Conservation (phyloP, 2,329 filamentous ascomycete species). For the Talaromyces sp. region DNA sequence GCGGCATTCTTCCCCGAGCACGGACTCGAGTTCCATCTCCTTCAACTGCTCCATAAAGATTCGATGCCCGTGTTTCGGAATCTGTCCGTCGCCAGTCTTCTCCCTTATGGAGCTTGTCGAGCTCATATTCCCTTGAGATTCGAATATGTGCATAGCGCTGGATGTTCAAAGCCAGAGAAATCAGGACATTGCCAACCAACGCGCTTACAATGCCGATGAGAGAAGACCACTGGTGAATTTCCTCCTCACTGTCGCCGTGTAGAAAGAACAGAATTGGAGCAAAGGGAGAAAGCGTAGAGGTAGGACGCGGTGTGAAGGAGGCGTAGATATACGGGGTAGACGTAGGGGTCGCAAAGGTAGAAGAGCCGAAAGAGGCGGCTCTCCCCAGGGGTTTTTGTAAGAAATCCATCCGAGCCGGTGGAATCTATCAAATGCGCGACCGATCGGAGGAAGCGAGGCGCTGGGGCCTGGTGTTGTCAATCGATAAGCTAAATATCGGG, state of each 20-base stretch:
- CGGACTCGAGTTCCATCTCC: constrained; percentile 13
- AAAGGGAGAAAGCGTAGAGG: constrained; percentile 15
- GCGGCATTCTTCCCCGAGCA: constrained; percentile 12
- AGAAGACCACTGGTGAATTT: constrained; percentile 70
- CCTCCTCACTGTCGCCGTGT: constrained; percentile 24
- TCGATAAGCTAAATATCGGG: constrained; percentile 3
- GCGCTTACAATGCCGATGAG: constrained; percentile 93
- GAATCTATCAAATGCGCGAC: background rate
- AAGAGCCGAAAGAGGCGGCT: constrained; percentile 31
- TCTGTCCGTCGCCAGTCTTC: constrained; percentile 54
- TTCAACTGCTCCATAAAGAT: constrained; percentile 50
- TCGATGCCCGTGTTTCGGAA: constrained; percentile 18
- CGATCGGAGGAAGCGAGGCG: background rate
- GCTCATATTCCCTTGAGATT: constrained; percentile 70
- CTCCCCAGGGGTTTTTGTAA: constrained; percentile 30
- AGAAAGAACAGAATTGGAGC: constrained; percentile 19
- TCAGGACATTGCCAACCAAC: constrained; percentile 88
- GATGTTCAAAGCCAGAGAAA: constrained; percentile 93
- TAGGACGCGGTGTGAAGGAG: constrained; percentile 20
- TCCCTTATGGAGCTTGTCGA: constrained; percentile 58
- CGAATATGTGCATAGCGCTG: constrained; percentile 93
- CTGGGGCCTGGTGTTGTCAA: constrained; percentile 1
- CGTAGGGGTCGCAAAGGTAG: constrained; percentile 26
- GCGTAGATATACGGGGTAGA: constrained; percentile 12
- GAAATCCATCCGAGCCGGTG: constrained; percentile 26